A percentile compares a stretch with the other conserved stretches of the same genome.
phyloP scores from a whole-genome alignment of 208 protist genomes.

The Lotmaria passim region DNA sequence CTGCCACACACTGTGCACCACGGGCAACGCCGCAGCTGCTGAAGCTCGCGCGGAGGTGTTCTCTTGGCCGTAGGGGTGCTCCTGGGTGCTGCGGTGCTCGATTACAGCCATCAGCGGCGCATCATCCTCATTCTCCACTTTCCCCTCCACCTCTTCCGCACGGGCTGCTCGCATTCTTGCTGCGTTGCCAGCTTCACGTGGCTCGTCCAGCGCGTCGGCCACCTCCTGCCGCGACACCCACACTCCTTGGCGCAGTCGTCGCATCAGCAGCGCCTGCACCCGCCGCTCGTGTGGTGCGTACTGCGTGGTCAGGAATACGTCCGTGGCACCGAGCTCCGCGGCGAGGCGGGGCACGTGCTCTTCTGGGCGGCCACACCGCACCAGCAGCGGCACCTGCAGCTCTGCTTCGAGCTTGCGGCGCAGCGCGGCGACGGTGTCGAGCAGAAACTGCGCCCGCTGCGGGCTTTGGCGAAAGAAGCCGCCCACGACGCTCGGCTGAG shows the following conservation, averaged over 20 bases:
- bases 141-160: no score
- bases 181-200: not conserved
- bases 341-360: conserved; percentile 83
- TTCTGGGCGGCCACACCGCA: conserved; percentile 83
- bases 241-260: conserved; percentile 29
- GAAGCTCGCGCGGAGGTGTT: not conserved
- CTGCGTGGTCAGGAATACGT: conserved; percentile 89
- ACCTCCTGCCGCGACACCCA: conserved; percentile 48
- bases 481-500: conserved; percentile 79
- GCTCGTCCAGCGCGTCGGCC: not conserved
- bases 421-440: conserved; percentile 73
- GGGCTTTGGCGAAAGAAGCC: conserved; percentile 88
- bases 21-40: conserved; percentile 7
- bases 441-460: conserved; percentile 75
- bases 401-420: conserved; percentile 59
- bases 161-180: no score
- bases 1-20: conserved; percentile 86
- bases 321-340: conserved; percentile 69
- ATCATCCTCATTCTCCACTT: no score
- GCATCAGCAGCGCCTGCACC: conserved; percentile 69
- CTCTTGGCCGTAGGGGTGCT: conserved; percentile 15
- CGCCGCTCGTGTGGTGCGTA: conserved; percentile 83
- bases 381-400: conserved; percentile 70
- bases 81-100: conserved; percentile 24
- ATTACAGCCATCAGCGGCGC: conserved; percentile 40